These are phyloP conservation scores for Cladophialophora psammophila DNA, from an alignment of 2,329 filamentous ascomycete genomes.

Conservation along the genomic window DNA sequence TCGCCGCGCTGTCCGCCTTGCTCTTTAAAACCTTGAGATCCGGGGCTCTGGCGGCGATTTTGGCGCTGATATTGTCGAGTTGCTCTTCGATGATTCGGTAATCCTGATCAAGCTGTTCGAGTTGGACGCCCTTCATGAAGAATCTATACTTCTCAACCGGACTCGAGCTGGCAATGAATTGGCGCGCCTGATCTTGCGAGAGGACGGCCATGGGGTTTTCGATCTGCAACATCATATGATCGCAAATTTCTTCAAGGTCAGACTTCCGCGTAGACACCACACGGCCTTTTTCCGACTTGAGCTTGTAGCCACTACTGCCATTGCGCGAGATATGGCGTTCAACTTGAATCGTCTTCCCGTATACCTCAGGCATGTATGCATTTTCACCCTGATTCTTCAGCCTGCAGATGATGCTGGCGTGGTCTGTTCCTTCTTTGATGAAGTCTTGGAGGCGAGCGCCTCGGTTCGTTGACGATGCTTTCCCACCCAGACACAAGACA, in stretches of 20 bases:
- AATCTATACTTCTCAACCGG: constrained; percentile 92
- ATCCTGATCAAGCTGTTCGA: constrained; percentile 90
- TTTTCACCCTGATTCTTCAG: constrained; percentile 90
- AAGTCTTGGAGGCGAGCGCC: constrained; percentile 88
- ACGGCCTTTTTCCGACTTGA: constrained; percentile 75
- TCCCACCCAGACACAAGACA: constrained; percentile 92
- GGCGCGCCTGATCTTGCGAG: constrained; percentile 91
- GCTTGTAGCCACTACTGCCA: constrained; percentile 74
- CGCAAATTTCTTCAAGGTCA: constrained; percentile 90
- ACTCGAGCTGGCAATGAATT: constrained; percentile 87
- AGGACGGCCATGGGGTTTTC: constrained; percentile 97
- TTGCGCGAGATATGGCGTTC: constrained; percentile 83
- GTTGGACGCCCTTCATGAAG: constrained; percentile 91
- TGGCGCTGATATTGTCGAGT: constrained; percentile 73
- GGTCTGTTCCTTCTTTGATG: constrained; percentile 86
- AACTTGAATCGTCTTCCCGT: constrained; percentile 85
- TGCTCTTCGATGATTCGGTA: constrained; percentile 84
- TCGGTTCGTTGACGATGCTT: constrained; percentile 90
- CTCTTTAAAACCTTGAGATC: constrained; percentile 69
- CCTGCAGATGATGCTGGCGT: constrained; percentile 75
- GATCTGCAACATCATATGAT: constrained; percentile 91
- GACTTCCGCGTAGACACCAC: constrained; percentile 79
- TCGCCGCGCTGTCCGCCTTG: constrained; percentile 66
- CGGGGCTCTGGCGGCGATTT: constrained; percentile 67
- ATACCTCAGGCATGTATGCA: constrained; percentile 82